Base-by-base conservation (phyloP, 805 yeast species). In the Candida sithepensis region DNA sequence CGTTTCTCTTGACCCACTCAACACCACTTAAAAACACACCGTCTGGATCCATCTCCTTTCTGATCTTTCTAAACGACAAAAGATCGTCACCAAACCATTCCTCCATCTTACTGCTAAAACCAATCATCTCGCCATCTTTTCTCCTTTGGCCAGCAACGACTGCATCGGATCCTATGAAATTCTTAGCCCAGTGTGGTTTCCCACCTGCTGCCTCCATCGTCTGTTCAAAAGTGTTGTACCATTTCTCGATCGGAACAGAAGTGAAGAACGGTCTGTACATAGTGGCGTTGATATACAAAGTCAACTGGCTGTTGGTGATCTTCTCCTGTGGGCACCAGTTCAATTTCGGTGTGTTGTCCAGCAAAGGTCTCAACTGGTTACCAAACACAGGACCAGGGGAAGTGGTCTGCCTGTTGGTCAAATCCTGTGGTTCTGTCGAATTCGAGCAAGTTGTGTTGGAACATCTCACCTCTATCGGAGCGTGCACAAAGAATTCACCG, bases 131-230 rank as follows among this genome's bases (percentile, higher is more conserved):
- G 52, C 84, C 85, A 52, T 79, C 84, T 49, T 77, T 81, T 45
- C 70, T 68, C 38, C 74, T 78, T 2, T 60, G 13, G 14, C 14
- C 34, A 30, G 34, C 61, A 58, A 39, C 51, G 58, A 37, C 51
- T 43, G 52, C 64, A 50, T 41, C 65, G 3, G 78, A 69, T 1
- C 96, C 96, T 47, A 87, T 72, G 65, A 89, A 92, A 67, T 90
- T 91, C 73, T 92, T 92, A 16, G 99, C 99, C 99, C 99, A 92
- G 66, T 92, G 99, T 2, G 99, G 99, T 64, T 83, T 87, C 39
- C 99, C 99, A 33, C 86, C 90, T 24, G 85, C 90, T 23, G 79
- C 81, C 43, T 74, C 75, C 74, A 91, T 72, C 1, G 88, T 78
- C 45, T 79, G 78, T 67, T 92, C 99, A 66, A 92, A 92, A n/a